Conservation (phyloP, 2,329 filamentous ascomycete genomes). For the Dothistroma pini region DNA sequence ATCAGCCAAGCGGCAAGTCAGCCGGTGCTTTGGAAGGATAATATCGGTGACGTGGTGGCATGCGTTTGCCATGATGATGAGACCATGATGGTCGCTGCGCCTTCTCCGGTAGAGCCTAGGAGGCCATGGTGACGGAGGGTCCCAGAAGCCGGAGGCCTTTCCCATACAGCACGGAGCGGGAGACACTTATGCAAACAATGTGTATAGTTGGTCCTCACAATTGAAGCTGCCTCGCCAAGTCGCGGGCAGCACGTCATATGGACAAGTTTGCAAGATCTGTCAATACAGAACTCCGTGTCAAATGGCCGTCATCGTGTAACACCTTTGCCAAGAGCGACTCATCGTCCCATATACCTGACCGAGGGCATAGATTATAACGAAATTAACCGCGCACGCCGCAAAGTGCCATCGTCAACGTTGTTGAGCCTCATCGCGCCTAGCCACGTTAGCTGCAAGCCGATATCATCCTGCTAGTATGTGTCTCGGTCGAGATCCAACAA, state of each 20-base stretch:
- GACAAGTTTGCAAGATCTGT: no score
- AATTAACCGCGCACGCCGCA: background rate
- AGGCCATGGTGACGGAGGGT: background rate
- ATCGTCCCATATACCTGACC: background rate
- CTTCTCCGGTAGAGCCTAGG: background rate
- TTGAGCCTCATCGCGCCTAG: background rate
- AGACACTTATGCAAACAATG: background rate
- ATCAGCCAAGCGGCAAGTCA: background rate
- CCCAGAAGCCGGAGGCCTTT: background rate
- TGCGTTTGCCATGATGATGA: background rate
- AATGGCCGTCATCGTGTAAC: no score
- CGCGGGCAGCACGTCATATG: no score
- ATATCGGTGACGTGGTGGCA: background rate
- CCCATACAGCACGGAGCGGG: background rate
- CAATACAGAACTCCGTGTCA: no score
- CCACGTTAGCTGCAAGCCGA: background rate
- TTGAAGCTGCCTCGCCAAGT: background rate
- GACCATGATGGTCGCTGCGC: background rate
- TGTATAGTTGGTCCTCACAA: background rate
- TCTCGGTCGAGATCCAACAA: no score
- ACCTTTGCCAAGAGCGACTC: no score
- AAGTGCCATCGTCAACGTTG: background rate
- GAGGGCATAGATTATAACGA: background rate
- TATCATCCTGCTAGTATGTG: no score
- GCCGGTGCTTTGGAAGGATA: background rate